Percentiles rank a stretch among this genome's conserved stretches.
These are phyloP conservation scores for Saccharomycopsis malanga DNA, from an alignment of 805 yeast species.

Conservation along the genomic window DNA sequence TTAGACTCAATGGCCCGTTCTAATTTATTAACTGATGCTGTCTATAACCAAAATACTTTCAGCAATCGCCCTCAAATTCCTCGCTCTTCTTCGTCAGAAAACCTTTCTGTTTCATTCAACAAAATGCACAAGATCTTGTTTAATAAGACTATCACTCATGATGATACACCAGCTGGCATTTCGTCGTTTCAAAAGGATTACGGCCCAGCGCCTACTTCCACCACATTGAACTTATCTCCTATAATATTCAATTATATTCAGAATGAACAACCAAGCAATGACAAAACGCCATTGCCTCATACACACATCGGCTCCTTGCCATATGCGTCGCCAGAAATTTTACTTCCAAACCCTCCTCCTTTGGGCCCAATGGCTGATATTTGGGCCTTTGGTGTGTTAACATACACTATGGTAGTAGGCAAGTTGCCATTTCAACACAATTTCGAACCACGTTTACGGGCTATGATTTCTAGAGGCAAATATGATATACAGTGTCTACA, in stretches of 20 bases:
- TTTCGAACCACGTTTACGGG: constrained; percentile 73
- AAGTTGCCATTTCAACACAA: constrained; percentile 76
- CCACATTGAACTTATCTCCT: constrained; percentile 22
- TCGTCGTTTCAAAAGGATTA: constrained; percentile 26
- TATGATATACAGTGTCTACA: constrained; percentile 43
- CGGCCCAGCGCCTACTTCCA: constrained; percentile 28
- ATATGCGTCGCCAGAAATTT: constrained; percentile 79
- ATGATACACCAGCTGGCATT: constrained; percentile 30
- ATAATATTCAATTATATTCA: constrained; percentile 26
- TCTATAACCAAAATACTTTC: constrained; percentile 2
- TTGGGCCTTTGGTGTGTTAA: constrained; percentile 84
- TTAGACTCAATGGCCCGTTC: constrained; percentile 6
- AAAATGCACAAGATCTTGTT: constrained; percentile 25
- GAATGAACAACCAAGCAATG: constrained; percentile 23
- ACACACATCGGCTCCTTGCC: constrained; percentile 84
- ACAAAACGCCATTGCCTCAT: constrained; percentile 39
- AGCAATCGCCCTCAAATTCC: constrained; percentile 30
- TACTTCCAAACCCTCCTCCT: constrained; percentile 58
- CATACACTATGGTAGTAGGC: constrained; percentile 68
- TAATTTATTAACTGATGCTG: not conserved
- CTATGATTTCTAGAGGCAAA: constrained; percentile 62
- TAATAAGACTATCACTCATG: constrained; percentile 28
- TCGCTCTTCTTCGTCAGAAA: constrained; percentile 29
- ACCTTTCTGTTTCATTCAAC: constrained; percentile 18
- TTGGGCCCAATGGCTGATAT: constrained; percentile 67